phyloP scores from a whole-genome alignment of 78 protist genomes.

The Capsaspora owczarzaki region DNA sequence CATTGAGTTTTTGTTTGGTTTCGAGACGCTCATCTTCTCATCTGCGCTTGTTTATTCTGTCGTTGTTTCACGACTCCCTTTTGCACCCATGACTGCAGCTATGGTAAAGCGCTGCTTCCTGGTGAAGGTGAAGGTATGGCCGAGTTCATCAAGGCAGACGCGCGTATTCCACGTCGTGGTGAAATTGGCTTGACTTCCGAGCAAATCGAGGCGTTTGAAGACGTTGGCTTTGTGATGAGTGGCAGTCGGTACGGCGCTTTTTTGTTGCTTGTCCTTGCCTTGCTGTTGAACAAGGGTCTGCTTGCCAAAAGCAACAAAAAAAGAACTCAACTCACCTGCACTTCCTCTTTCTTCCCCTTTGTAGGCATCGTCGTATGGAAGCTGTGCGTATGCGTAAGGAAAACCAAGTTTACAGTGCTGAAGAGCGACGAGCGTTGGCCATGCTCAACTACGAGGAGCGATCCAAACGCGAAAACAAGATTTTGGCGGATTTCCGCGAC shows the following conservation, averaged over 20 bases:
- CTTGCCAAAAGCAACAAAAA: no score
- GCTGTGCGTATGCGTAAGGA: slow-evolving; percentile 94
- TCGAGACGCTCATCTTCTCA: no score
- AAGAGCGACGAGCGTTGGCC: slow-evolving; percentile 76
- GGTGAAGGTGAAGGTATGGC: slow-evolving; percentile 88
- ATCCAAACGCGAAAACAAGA: slow-evolving; percentile 44
- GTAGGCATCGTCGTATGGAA: slow-evolving; percentile 82
- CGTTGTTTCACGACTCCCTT: no score
- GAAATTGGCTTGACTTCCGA: slow-evolving; percentile 79
- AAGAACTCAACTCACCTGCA: no score
- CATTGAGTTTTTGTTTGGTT: no score
- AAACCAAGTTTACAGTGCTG: slow-evolving; percentile 78
- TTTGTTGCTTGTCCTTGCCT: no score
- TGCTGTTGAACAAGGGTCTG: no score
- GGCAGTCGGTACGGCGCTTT: slow-evolving; percentile 73
- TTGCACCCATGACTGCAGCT: no score
- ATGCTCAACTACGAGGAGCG: slow-evolving; percentile 72
- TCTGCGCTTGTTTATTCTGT: no score
- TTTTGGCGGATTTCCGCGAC: not conserved
- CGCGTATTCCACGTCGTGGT: slow-evolving; percentile 93
- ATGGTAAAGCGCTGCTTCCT: slow-evolving; percentile 46
- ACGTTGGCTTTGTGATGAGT: slow-evolving; percentile 84
- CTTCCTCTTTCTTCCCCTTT: no score
- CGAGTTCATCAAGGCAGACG: slow-evolving; percentile 57
- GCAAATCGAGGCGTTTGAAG: slow-evolving; percentile 69